Percentiles rank a stretch among this genome's conserved stretches.
phyloP scores from a whole-genome alignment of 805 yeast genomes.

The Yarrowia yakushimensis region DNA sequence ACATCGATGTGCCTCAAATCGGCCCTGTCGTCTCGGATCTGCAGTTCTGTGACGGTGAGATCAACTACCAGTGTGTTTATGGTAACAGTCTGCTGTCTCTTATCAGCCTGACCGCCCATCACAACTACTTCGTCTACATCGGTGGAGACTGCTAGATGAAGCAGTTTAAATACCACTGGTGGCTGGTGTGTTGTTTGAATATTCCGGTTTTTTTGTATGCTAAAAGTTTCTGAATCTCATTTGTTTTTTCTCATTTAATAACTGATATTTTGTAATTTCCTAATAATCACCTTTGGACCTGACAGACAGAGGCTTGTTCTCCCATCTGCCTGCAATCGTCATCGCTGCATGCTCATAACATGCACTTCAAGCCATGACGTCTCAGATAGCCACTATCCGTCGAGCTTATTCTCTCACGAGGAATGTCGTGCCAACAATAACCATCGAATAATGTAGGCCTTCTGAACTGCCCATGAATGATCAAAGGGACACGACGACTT shows the following conservation, averaged over 20 bases:
- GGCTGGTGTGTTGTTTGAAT: not conserved
- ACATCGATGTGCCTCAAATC: not conserved
- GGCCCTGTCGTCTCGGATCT: not conserved
- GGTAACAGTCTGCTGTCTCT: conserved; percentile 6
- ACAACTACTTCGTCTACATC: not conserved
- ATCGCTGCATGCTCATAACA: not conserved
- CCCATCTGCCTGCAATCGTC: not conserved
- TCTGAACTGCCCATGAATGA: not conserved
- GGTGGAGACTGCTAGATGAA: not conserved
- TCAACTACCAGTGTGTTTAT: conserved; percentile 25
- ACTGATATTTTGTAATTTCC: not conserved
- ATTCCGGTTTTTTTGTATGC: too few relatives aligned
- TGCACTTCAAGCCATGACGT: not conserved
- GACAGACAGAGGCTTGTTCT: too few relatives aligned
- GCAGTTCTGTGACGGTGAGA: conserved; percentile 16
- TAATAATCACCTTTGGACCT: not conserved
- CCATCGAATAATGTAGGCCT: not conserved
- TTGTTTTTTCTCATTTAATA: not conserved
- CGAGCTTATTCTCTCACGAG: conserved; percentile 2
- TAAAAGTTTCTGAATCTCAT: too few relatives aligned
- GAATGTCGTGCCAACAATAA: not conserved
- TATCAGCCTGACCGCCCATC: not conserved
- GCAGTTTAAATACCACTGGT: not conserved
- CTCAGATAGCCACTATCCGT: conserved; percentile 4
- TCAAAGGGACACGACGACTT: not conserved